phyloP scores from a whole-genome alignment of 1,139 yeast species.

The Diutina sp. region DNA sequence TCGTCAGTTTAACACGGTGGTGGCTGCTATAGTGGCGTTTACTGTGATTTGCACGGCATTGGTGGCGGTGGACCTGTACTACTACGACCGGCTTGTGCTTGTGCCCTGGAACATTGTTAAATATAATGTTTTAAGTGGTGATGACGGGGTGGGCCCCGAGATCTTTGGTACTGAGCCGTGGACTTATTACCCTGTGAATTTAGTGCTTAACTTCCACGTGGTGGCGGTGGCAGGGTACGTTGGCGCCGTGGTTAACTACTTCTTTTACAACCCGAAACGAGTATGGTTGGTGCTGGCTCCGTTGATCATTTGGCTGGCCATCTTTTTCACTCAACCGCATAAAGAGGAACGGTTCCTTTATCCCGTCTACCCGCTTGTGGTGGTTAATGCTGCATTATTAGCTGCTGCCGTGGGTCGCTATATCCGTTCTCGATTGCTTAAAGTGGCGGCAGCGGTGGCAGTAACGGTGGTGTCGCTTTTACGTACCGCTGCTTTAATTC shows the following conservation, averaged over 20 bases:
- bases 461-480: constrained; percentile 18
- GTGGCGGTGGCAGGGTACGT: constrained; percentile 32
- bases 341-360: constrained; percentile 89
- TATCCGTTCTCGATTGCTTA: not conserved
- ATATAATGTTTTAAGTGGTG: constrained; percentile 65
- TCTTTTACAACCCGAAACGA: constrained; percentile 5
- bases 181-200: constrained; percentile 55
- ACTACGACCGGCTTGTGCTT: constrained; percentile 41
- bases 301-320: constrained; percentile 48
- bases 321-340: constrained; percentile 72
- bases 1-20: constrained; percentile 7
- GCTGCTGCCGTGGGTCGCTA: constrained; percentile 9
- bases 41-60: constrained; percentile 17
- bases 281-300: constrained; percentile 11
- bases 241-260: constrained; percentile 19
- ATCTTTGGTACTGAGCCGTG: constrained; percentile 88
- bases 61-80: constrained; percentile 45
- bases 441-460: not conserved
- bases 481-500: constrained; percentile 28
- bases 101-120: constrained; percentile 77
- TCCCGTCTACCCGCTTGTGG: constrained; percentile 65
- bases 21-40: constrained; percentile 2
- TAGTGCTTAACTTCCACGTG: constrained; percentile 62
- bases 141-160: constrained; percentile 72
- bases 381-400: constrained; percentile 50